A percentile compares a stretch with the other conserved stretches of the same genome.
phyloP scores from a whole-genome alignment of 2,329 filamentous ascomycete genomes.

The Alternaria sp. region DNA sequence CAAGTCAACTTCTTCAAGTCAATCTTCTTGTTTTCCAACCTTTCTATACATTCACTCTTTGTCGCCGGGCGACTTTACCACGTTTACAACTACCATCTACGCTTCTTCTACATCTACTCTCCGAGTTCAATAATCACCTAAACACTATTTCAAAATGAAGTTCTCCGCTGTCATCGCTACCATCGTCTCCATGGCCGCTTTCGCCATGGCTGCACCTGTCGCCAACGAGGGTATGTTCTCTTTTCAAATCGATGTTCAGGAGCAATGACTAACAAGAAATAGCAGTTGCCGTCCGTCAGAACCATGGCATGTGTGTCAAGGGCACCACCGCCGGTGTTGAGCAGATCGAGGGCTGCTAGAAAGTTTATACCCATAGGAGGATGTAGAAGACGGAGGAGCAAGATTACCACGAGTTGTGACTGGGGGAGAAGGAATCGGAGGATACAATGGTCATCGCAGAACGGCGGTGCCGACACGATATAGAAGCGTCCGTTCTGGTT shows the following conservation, averaged over 20 bases:
- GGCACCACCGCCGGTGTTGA: not conserved
- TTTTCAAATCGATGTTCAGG: too few relatives aligned
- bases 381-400: not conserved
- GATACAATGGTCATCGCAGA: not conserved
- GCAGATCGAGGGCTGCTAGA: conserved; percentile 13
- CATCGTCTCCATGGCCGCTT: conserved; percentile 44
- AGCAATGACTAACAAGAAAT: conserved; percentile 11
- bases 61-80: conserved; percentile 41
- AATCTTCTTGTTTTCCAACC: conserved; percentile 13
- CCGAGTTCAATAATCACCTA: not conserved
- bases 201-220: conserved; percentile 41
- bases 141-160: conserved; percentile 38
- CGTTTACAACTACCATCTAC: conserved; percentile 20
- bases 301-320: conserved; percentile 47
- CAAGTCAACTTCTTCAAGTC: conserved; percentile 20
- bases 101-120: conserved; percentile 6
- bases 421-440: not conserved
- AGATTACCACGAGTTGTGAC: not conserved
- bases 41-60: conserved; percentile 36
- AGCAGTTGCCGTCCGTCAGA: conserved; percentile 40
- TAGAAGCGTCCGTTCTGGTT: not conserved
- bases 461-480: not conserved
- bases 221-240: conserved; percentile 29
- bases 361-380: not conserved
- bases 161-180: conserved; percentile 43